Evolutionary conservation across 2,329 filamentous ascomycete species (phyloP).

Genomic region (Hymenoscyphus albidus): DNA sequence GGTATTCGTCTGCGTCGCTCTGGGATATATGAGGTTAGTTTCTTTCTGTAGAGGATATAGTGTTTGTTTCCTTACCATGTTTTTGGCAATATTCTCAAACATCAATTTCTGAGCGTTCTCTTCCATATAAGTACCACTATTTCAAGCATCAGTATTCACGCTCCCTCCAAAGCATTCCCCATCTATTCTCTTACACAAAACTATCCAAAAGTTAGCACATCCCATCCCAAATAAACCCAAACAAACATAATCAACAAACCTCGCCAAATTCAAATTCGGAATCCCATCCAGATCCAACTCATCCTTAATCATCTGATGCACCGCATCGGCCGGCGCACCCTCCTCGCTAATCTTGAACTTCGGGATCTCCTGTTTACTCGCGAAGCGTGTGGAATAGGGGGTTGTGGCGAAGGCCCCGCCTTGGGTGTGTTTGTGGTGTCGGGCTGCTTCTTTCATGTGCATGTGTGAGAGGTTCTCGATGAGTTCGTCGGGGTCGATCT

Average conservation of each 20-base stretch:
- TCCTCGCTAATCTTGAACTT: slow-evolving; percentile 57
- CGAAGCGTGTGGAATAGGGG: slow-evolving; percentile 55
- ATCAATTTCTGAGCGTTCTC: slow-evolving; percentile 61
- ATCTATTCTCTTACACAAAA: slow-evolving; percentile 9
- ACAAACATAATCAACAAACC: slow-evolving; percentile 30
- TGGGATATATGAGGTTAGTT: not conserved
- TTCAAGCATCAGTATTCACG: slow-evolving; percentile 8
- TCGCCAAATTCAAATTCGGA: slow-evolving; percentile 65
- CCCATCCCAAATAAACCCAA: too few species aligned
- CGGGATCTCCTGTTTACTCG: slow-evolving; percentile 50
- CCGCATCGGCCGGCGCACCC: slow-evolving; percentile 57
- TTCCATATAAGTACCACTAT: slow-evolving; percentile 66
- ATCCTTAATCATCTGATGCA: slow-evolving; percentile 61
- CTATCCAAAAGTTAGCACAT: slow-evolving; percentile 2
- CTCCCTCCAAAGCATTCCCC: not conserved
- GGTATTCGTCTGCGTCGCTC: slow-evolving; percentile 62
- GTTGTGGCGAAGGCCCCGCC: slow-evolving; percentile 49
- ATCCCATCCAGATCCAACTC: slow-evolving; percentile 62
- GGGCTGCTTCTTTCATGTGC: slow-evolving; percentile 37
- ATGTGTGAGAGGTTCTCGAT: slow-evolving; percentile 48
- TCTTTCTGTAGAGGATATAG: not conserved
- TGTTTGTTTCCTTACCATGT: slow-evolving; percentile 41
- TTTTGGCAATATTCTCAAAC: slow-evolving; percentile 66
- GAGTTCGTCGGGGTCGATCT: slow-evolving; percentile 55
- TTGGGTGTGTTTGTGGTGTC: slow-evolving; percentile 37